Conservation (phyloP, 805 yeast genomes). For the Wickerhamomyces chaumierensis region DNA sequence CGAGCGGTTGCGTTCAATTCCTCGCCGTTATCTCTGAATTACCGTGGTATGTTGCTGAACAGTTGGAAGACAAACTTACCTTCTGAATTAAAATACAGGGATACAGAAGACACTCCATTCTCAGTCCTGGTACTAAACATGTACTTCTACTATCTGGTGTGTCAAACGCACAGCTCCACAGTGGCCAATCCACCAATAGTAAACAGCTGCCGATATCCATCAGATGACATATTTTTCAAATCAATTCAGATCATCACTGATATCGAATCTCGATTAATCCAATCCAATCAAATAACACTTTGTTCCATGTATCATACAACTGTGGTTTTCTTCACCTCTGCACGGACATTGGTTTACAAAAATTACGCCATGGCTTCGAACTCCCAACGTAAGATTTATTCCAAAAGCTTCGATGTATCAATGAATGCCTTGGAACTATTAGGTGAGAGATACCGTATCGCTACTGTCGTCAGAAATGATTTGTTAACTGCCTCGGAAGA, state of each 20-base stretch:
- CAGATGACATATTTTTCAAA: constrained; percentile 59
- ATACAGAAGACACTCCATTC: constrained; percentile 35
- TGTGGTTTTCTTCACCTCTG: constrained; percentile 49
- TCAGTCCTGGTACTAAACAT: constrained; percentile 49
- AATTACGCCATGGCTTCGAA: constrained; percentile 26
- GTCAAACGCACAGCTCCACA: constrained; percentile 61
- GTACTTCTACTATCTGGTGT: constrained; percentile 63
- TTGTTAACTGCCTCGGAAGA: too few species aligned
- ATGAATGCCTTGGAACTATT: constrained; percentile 23
- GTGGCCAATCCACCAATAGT: constrained; percentile 29
- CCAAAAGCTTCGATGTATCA: constrained; percentile 23
- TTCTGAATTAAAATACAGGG: constrained; percentile 46
- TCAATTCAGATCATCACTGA: constrained; percentile 68
- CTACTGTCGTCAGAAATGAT: constrained; percentile 5
- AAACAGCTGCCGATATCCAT: constrained; percentile 19
- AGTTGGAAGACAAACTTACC: constrained; percentile 67
- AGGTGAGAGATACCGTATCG: constrained; percentile 45
- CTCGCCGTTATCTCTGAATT: constrained; percentile 35
- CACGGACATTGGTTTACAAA: constrained; percentile 63
- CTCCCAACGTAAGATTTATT: constrained; percentile 24
- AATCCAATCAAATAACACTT: constrained; percentile 34
- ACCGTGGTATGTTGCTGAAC: constrained; percentile 68
- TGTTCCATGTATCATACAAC: constrained; percentile 50
- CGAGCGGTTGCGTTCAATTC: constrained; percentile 9
- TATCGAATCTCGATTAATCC: constrained; percentile 44